Evolutionary conservation across 2,329 filamentous ascomycete species (phyloP).

Genomic region (Diaporthe citriasiana): DNA sequence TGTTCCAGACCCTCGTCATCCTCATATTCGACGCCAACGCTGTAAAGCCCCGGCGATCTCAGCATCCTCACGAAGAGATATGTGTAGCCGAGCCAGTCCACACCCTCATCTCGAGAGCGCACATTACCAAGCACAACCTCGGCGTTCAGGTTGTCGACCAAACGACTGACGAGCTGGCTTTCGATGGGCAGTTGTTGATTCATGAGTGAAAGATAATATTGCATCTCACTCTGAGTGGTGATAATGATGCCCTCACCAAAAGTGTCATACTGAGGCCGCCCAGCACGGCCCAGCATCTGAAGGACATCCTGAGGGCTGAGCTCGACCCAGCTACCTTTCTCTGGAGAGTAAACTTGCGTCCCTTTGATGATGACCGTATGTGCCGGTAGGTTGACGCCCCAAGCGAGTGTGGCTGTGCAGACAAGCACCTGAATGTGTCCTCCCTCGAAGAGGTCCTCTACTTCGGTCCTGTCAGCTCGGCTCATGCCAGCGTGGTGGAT

Average conservation of each 20-base stretch:
- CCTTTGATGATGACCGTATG: conserved; percentile 99
- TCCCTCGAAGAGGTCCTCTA: conserved; percentile 93
- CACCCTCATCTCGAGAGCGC: conserved; percentile 90
- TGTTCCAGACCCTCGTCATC: conserved; percentile 93
- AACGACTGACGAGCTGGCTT: conserved; percentile 91
- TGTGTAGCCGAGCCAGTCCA: conserved; percentile 99
- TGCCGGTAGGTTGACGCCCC: conserved; percentile 98
- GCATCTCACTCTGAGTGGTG: conserved; percentile 93
- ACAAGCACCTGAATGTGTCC: conserved; percentile 95
- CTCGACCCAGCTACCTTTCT: conserved; percentile 99
- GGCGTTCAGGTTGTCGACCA: conserved; percentile 96
- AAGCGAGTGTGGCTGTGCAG: conserved; percentile 97
- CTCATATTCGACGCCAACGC: conserved; percentile 95
- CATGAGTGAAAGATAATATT: conserved; percentile 95
- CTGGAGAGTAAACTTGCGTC: conserved; percentile 96
- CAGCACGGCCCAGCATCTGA: conserved; percentile 98
- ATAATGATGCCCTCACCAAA: conserved; percentile 99
- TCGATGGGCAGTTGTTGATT: conserved; percentile 99
- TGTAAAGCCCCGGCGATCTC: conserved; percentile 92
- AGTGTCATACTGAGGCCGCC: conserved; percentile 95
- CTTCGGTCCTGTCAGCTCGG: conserved; percentile 91
- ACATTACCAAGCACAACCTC: conserved; percentile 96
- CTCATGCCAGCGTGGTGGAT: conserved; percentile 99
- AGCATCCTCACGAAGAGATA: conserved; percentile 99
- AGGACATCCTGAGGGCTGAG: conserved; percentile 96